Evolutionary conservation across 2,329 filamentous ascomycete genomes (phyloP).

Genomic region (Fusarium sp.): DNA sequence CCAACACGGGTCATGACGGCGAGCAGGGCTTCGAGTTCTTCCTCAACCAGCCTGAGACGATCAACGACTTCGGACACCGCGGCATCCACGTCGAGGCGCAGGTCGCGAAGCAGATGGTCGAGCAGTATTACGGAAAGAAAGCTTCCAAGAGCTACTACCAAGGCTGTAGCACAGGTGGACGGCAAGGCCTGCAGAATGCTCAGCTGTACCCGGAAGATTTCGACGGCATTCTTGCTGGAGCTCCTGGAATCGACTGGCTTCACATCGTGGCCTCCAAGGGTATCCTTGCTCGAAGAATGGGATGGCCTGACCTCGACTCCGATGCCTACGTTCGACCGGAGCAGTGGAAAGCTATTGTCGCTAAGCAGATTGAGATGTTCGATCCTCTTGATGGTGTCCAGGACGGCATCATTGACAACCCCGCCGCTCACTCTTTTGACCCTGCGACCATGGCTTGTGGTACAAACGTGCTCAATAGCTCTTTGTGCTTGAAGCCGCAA

Average conservation of each 20-base stretch:
- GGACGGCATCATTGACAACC: constrained; percentile 13
- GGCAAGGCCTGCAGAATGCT: constrained; percentile 7
- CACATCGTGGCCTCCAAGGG: constrained; percentile 18
- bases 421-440: neutral
- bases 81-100: constrained; percentile 2
- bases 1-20: constrained; percentile 1
- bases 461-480: neutral
- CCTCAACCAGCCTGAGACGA: neutral
- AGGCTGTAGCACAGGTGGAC: constrained; percentile 9
- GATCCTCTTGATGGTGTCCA: constrained; percentile 10
- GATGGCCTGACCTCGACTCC: neutral
- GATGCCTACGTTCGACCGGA: constrained; percentile 9
- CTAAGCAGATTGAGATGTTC: constrained; percentile 7
- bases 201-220: constrained; percentile 13
- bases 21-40: constrained; percentile 13
- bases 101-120: constrained; percentile 1
- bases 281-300: neutral
- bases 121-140: constrained; percentile 2
- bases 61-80: constrained; percentile 19
- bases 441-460: constrained; percentile 2
- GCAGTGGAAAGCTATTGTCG: constrained; percentile 7
- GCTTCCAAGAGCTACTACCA: constrained; percentile 1
- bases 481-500: neutral
- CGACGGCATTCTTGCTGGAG: constrained; percentile 10
- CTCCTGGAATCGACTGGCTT: constrained; percentile 9